Percentiles rank a stretch among this genome's conserved stretches.
These are phyloP conservation scores for Fraxinus ornus DNA, from an alignment of 305 asterid genomes.

Conservation along the genomic window DNA sequence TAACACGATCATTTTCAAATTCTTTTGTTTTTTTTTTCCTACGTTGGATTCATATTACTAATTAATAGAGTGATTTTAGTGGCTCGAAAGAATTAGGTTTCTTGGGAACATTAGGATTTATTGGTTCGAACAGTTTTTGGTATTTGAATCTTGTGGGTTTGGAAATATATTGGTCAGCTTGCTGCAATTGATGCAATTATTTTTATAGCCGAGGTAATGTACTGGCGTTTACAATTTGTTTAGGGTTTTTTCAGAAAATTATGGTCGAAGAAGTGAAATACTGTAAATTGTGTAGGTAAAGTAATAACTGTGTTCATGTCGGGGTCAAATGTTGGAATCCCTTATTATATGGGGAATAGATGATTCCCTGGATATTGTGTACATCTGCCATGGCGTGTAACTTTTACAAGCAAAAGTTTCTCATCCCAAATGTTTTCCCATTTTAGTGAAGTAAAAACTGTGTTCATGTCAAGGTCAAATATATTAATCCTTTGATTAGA, in stretches of 20 bases:
- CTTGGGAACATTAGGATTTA: background rate
- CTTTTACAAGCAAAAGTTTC: too few species aligned
- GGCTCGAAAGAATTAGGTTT: background rate
- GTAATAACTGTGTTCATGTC: background rate
- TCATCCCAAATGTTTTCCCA: too few species aligned
- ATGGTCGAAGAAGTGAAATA: background rate
- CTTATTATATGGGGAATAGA: background rate
- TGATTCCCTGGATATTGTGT: too few species aligned
- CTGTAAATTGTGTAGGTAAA: background rate
- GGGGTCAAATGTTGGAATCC: background rate
- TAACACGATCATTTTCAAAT: conserved; percentile 6
- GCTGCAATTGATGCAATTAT: background rate
- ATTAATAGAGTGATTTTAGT: background rate
- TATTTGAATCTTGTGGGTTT: background rate
- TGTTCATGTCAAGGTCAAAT: background rate
- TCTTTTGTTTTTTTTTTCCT: background rate
- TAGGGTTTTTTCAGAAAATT: background rate
- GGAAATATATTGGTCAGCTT: background rate
- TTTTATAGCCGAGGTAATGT: background rate
- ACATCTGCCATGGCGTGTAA: too few species aligned
- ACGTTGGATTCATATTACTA: background rate
- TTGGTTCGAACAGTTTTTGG: background rate
- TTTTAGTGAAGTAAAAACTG: background rate
- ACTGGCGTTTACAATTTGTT: background rate
- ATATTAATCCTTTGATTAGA: background rate